Conservation (phyloP, 768 basidiomycete species). For the Clitopilus hobsonii region DNA sequence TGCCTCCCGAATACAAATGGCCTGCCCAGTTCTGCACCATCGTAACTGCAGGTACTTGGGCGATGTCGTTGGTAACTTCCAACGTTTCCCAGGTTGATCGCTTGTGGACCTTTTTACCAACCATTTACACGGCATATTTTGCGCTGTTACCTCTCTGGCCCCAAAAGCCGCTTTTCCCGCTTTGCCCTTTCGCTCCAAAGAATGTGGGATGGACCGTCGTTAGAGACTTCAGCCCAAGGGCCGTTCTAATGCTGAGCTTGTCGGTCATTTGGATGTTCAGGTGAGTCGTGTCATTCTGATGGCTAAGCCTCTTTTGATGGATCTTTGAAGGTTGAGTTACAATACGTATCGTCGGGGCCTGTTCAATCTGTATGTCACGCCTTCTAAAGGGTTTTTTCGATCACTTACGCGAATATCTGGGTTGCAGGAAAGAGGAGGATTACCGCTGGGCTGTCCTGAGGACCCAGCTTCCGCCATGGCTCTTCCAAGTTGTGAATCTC, state of each 20-base stretch:
- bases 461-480: conserved; percentile 35
- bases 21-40: conserved; percentile 59
- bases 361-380: conserved; percentile 65
- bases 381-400: too few species aligned
- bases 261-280: conserved; percentile 66
- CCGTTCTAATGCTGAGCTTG: conserved; percentile 69
- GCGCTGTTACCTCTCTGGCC: conserved; percentile 69
- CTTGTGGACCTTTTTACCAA: conserved; percentile 74
- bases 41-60: conserved; percentile 42
- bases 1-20: conserved; percentile 47
- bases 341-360: conserved; percentile 85
- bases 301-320: conserved; percentile 8
- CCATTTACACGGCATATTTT: conserved; percentile 79
- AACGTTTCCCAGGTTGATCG: conserved; percentile 90
- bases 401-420: not conserved
- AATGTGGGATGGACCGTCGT: conserved; percentile 32
- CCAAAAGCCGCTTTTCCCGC: conserved; percentile 28
- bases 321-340: conserved; percentile 52
- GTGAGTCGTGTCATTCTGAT: conserved; percentile 19
- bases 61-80: conserved; percentile 61
- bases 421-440: conserved; percentile 72
- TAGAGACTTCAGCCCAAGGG: conserved; percentile 61
- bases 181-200: conserved; percentile 56
- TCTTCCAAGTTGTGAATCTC: conserved; percentile 45
- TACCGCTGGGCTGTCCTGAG: conserved; percentile 88